Evolutionary conservation across 2,329 filamentous ascomycete species (phyloP), one percentile per base, ranked within the genome.

Genomic region (Graphilbum fragrans): DNA sequence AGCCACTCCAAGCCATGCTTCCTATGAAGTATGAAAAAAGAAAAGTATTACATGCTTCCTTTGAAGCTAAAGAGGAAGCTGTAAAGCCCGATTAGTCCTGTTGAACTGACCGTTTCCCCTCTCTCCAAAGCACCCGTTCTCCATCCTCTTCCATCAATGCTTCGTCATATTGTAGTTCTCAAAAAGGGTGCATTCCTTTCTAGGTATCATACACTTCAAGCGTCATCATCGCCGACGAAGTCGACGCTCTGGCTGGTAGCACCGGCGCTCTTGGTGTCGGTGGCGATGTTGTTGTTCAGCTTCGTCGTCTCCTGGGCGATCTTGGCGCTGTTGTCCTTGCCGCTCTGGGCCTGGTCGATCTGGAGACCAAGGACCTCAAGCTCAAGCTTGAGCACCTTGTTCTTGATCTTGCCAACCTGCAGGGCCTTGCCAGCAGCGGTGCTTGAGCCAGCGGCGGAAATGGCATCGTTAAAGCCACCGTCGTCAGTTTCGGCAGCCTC

Each of bases 301-400:
- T 76, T 76, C 40, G 52, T 68, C 49, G 60, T 54, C 58, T 75
- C 65, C 10, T 56, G 53, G 14, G 60, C 61, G 23, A 74, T 58
- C 53, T 69, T 60, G 32, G 45, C 60, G 22, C 60, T 52, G 31
- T 63, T 63, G 48, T 65, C 59, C 25, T 56, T 53, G 39, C 66
- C 61, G 22, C 57, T 52, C 53, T 74, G 65, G 0, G 71, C 72
- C 45, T 63, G 58, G 52, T 74, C 56, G 41, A 74, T 69, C 56
- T 70, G 57, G 33, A 75, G 60, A 36, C 60, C 59, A 43, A 73
- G 51, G 3, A 70, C 64, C 51, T 72, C 65, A 16, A 73, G 65
- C 57, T 67, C 62, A 38, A 76, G 58, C 61, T 76, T 77, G 40
- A 75, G 56, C 20, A 77, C 69, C 61, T 75, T 75, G 61, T 75